Conservation (phyloP, 2,329 filamentous ascomycete species). For the Fusarium succisae region DNA sequence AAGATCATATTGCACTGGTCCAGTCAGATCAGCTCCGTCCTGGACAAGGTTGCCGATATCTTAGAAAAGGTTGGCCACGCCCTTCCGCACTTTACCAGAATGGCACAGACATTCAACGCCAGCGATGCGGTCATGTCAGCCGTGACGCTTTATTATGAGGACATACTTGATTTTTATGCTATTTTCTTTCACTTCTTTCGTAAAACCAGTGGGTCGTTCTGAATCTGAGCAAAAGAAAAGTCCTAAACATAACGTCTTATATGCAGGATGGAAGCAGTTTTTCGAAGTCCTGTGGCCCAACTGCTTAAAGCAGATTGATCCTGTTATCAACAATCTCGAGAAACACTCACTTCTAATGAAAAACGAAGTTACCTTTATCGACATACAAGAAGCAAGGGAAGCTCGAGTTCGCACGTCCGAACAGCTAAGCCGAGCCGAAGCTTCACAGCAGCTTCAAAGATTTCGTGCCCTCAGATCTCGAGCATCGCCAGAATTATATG, state of each 20-base stretch:
- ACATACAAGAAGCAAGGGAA: neutral
- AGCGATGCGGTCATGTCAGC: neutral
- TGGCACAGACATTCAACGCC: neutral
- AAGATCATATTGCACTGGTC: neutral
- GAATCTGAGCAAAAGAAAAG: neutral
- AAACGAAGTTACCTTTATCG: neutral
- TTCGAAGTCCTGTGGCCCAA: neutral
- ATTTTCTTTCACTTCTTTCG: neutral
- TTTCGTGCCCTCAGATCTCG: neutral
- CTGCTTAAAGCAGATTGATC: neutral
- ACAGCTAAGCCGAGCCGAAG: neutral
- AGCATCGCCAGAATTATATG: neutral
- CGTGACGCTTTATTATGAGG: neutral
- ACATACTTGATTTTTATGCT: neutral
- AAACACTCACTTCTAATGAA: neutral
- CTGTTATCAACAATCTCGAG: neutral
- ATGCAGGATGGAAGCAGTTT: neutral
- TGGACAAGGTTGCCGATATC: neutral
- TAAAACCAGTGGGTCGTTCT: neutral
- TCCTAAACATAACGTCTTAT: neutral
- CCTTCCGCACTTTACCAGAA: neutral
- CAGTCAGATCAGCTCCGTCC: neutral
- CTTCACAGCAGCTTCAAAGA: neutral
- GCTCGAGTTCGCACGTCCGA: neutral
- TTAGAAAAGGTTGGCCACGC: neutral